phyloP scores from a whole-genome alignment of 2,329 filamentous ascomycete genomes.

The Penicillium sp. region DNA sequence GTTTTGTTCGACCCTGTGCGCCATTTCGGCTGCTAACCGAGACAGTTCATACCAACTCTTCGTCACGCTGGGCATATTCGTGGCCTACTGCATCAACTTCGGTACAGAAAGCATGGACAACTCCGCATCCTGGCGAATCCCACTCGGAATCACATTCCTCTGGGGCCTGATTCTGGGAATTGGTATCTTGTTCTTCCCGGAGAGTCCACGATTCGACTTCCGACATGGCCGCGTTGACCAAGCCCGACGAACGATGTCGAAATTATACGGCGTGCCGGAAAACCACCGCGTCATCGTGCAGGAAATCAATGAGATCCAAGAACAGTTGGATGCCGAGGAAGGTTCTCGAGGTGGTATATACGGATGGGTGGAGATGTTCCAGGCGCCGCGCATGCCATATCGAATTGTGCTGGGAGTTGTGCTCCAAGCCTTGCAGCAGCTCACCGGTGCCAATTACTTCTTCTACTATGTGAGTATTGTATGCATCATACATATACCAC shows the following conservation, averaged over 20 bases:
- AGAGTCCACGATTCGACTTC: constrained; percentile 61
- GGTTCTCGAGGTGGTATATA: constrained; percentile 28
- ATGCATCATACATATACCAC: no score
- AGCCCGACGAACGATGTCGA: constrained; percentile 55
- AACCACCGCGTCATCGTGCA: constrained; percentile 56
- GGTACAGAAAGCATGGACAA: constrained; percentile 40
- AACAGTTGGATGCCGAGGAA: constrained; percentile 57
- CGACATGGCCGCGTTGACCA: constrained; percentile 55
- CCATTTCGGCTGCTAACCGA: background rate
- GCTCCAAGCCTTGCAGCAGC: constrained; percentile 48
- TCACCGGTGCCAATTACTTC: constrained; percentile 51
- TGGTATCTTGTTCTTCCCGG: constrained; percentile 58
- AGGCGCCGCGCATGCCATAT: constrained; percentile 49
- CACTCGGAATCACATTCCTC: constrained; percentile 60
- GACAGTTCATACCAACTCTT: constrained; percentile 51
- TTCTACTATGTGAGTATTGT: constrained; percentile 57
- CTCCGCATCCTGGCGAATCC: constrained; percentile 52
- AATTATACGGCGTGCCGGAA: constrained; percentile 57
- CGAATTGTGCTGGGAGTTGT: constrained; percentile 44
- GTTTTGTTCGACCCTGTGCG: background rate
- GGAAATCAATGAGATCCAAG: constrained; percentile 59
- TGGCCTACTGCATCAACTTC: constrained; percentile 51
- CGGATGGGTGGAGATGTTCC: constrained; percentile 46
- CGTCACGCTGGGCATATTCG: constrained; percentile 50
- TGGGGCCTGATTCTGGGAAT: constrained; percentile 57